Evolutionary conservation across 345 rosid species (phyloP), one percentile per base, ranked within the genome.

Genomic region (Syzygium aqueum): DNA sequence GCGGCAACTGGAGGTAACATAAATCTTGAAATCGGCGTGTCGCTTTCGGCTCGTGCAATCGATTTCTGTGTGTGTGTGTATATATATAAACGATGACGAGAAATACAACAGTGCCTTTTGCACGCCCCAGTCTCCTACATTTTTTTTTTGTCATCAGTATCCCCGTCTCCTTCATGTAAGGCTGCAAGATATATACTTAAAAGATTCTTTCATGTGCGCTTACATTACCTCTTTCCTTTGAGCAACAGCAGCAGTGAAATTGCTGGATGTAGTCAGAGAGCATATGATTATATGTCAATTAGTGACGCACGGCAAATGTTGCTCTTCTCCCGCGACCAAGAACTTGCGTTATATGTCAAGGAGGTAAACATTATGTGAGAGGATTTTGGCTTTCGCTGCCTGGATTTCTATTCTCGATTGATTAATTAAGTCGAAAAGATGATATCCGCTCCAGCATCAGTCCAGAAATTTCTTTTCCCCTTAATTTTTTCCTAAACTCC

Each of bases 271-370:
- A 22, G 2, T 4, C 5, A 22, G 61, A 56, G 21, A 22, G 61
- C 61, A 56, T 56, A 22, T 56, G 11, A 56, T 56, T 56, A 22
- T 56, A 8, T 56, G 61, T 9, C 61, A 22, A 22, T 56, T 21
- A 25, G 61, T 22, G 61, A 56, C 61, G 5, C 61, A 0, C 27
- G 27, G 27, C n/a, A 23, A 89, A 96, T 95, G 94, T 88, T 96
- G 87, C 91, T 97, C 40, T 97, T 94, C 93, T 85, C 97, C 67
- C 92, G 95, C 51, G 98, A 96, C 88, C 88, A 92, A 50, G 98
- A 97, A 63, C 94, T 96, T 85, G 80, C 92, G 87, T 90, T 93
- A 85, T 97, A 95, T 86, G 91, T 94, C 85, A 89, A 94, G 85
- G 98, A 95, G 98, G 99, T 96, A 92, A 86, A 87, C 50, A 17